Evolutionary conservation across 75 land plant species (phyloP).

Genomic region (Pseudotsuga menziesii): DNA sequence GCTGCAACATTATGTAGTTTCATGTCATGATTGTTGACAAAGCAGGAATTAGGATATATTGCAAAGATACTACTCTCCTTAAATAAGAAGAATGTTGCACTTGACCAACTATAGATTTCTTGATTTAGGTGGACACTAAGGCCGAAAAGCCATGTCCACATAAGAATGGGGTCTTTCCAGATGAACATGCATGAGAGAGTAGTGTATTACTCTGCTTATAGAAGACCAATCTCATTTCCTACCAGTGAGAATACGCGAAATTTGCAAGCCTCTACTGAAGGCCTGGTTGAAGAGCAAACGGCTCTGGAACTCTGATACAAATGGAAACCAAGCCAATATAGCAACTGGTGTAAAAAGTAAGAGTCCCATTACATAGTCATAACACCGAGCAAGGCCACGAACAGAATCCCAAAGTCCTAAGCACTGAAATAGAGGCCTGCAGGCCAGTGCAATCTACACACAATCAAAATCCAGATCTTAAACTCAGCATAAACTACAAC

Average conservation of each 20-base stretch:
- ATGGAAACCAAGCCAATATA: conserved; percentile 48
- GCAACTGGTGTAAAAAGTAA: conserved; percentile 23
- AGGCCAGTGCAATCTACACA: conserved; percentile 62
- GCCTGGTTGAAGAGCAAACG: conserved; percentile 48
- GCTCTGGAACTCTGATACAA: conserved; percentile 47
- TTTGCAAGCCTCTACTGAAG: conserved; percentile 53
- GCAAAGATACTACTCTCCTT: conserved; percentile 44
- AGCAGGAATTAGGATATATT: background rate
- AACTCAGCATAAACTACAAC: background rate
- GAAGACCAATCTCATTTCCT: conserved; percentile 25
- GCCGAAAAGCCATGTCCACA: too few relatives aligned
- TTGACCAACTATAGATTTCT: conserved; percentile 49
- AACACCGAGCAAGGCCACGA: conserved; percentile 67
- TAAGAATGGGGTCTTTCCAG: too few relatives aligned
- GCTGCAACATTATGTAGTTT: background rate
- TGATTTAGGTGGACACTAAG: conserved; percentile 2
- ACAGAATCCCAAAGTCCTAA: conserved; percentile 79
- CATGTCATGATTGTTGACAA: background rate
- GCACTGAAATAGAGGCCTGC: conserved; percentile 36
- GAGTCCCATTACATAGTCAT: conserved; percentile 19
- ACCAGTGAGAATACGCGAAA: conserved; percentile 45
- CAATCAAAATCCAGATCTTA: background rate
- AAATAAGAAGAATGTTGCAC: conserved; percentile 93
- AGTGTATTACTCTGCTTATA: conserved; percentile 1
- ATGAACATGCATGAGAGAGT: background rate